Base-by-base conservation (phyloP, 495 filamentous ascomycete genomes). In the Hyaloscypha bicolor region DNA sequence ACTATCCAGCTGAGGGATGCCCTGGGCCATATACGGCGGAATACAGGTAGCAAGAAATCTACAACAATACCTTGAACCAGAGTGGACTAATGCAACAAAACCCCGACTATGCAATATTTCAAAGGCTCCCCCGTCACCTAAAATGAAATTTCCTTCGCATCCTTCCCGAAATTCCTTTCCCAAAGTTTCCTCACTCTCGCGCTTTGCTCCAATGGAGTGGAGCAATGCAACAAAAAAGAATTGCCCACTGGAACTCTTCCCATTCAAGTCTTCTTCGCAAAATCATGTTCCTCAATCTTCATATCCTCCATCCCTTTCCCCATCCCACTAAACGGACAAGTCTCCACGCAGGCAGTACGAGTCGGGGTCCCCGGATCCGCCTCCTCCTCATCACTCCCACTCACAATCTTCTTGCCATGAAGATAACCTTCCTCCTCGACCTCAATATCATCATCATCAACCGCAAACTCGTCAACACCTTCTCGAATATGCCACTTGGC, bases 401-500 rank as follows among this genome's bases (percentile, higher is more conserved):
- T 21, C 30, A 63, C 25, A 33, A 63, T 55, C 45, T 63, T 64
- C 51, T 52, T 52, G 4, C 62, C 62, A 39, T 57, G 51, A 16
- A 64, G 22, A 45, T 84, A 91, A 0, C 90, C 90, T 70, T 92
- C 89, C 35, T 74, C 75, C 69, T 88, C 86, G 12, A 88, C 76
- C n/a, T 86, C 78, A 22, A 76, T 48, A 0, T 48, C 42, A 19
- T 48, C 79, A 32, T 81, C 76, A n/a, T 83, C 83, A 42, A 88
- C 87, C 2, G 86, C 86, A 30, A 79, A 84, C 68, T 80, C 91
- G 74, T 93, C 89, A 37, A 91, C 90, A 42, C 89, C 89, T 66
- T 93, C 89, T 30, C 83, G 80, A 5, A 90, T 83, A 66, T 91
- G 90, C 85, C 87, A 91, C 76, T 87, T 89, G 9, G 90, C 87